A percentile compares a stretch with the other conserved stretches of the same genome.
Conservation (phyloP, 257 asterid species). For the Solanum pinnatisectum region DNA sequence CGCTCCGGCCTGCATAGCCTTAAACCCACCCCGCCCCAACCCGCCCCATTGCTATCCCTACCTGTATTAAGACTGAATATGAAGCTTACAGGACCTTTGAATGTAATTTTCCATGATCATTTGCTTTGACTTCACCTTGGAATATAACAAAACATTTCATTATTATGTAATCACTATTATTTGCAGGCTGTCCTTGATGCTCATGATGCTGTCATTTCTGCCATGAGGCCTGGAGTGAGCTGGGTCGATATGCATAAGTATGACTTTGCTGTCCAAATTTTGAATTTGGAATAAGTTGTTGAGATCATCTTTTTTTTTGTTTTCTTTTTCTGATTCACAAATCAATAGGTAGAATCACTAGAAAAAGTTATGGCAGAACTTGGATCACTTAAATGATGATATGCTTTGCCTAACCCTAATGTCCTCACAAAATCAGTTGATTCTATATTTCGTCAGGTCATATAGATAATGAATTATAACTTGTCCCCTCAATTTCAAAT, state of each 20-base stretch:
- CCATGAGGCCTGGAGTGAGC: conserved; percentile 78
- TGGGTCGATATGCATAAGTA: conserved; percentile 98
- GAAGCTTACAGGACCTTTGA: neutral
- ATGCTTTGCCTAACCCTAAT: neutral
- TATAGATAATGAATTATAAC: neutral
- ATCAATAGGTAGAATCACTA: neutral
- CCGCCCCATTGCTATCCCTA: neutral
- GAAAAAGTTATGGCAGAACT: neutral
- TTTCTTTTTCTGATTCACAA: neutral
- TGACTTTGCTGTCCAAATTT: conserved; percentile 15
- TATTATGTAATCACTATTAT: neutral
- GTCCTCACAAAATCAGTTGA: neutral
- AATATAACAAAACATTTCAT: neutral
- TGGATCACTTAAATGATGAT: neutral
- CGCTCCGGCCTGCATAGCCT: too few species aligned
- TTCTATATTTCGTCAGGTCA: neutral
- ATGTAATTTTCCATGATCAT: neutral
- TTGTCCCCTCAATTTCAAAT: neutral
- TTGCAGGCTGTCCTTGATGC: conserved; percentile 94
- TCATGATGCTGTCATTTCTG: conserved; percentile 89
- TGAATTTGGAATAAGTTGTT: neutral
- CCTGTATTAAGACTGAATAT: neutral
- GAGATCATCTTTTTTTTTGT: neutral
- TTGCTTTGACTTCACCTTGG: neutral
- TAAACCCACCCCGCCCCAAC: too few species aligned